Base-by-base conservation (phyloP, 2,329 filamentous ascomycete species). In the Colletotrichum sp. region DNA sequence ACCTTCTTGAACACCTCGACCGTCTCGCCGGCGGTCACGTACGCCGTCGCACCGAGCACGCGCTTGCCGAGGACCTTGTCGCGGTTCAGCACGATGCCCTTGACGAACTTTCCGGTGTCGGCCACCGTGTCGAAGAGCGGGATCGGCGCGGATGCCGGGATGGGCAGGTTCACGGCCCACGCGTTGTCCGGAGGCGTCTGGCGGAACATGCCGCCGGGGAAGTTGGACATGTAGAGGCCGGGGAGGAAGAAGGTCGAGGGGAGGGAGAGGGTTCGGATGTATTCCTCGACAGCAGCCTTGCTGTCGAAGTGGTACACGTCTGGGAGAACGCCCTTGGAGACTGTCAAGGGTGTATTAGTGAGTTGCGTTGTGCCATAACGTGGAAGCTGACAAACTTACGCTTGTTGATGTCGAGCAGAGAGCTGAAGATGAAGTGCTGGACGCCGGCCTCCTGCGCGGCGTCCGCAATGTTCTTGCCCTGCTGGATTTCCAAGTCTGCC, bases 251-350 rank as follows among this genome's bases (percentile, higher is more conserved):
- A 91, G 0, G 89, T 86, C 26, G 86, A 85, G 4, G 87, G 86
- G 10, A 91, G 83, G 0, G 85, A 86, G 5, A 89, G 79, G 0
- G 77, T 73, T 21, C 89, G 87, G 63, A 91, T 88, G 79, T 92
- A 91, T n/a, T 85, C 78, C 78, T 91, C 90, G 0, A 90, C 86
- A 15, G 87, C 83, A 24, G 90, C 90, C 80, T 93, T 93, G 80
- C 82, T 84, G 81, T 93, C 91, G 76, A 92, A 93, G 77, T 90
- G 88, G 76, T 86, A 82, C 34, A 89, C 86, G 59, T 85, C 79
- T 28, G 83, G 66, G 6, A 89, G 84, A 18, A 80, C 81, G 70
- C 87, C 87, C 9, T 86, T 84, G 62, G 83, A 83, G 24, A 86
- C 85, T 87, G 18, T 30, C 6, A 26, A 15, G 15, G 34, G 9